These are phyloP conservation scores for Fonsecaea nubica DNA, from an alignment of 2,329 filamentous ascomycete species.

Conservation along the genomic window DNA sequence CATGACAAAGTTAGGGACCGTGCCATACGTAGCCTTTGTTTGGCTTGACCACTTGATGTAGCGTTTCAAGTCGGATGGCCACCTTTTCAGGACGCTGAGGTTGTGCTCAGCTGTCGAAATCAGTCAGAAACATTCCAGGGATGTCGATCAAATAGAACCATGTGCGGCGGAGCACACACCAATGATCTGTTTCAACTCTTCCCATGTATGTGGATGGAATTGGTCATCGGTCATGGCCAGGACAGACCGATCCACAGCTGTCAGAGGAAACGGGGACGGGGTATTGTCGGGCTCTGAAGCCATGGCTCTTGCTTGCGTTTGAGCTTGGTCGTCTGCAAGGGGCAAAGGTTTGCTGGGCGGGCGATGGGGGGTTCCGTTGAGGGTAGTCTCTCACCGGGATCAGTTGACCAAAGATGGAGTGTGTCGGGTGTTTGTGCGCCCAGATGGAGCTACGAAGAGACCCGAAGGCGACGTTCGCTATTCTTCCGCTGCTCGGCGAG, in stretches of 20 bases:
- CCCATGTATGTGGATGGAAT: slow-evolving; percentile 60
- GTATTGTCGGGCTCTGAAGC: slow-evolving; percentile 16
- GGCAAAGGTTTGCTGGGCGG: background rate
- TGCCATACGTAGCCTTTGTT: slow-evolving; percentile 62
- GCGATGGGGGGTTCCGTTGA: background rate
- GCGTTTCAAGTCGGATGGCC: slow-evolving; percentile 63
- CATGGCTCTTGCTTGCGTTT: slow-evolving; percentile 5
- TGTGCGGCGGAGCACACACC: slow-evolving; percentile 47
- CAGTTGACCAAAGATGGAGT: slow-evolving; percentile 20
- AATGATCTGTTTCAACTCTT: slow-evolving; percentile 59
- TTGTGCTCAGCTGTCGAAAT: slow-evolving; percentile 53
- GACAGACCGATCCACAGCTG: slow-evolving; percentile 56
- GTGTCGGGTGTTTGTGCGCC: background rate
- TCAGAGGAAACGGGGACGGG: slow-evolving; percentile 53
- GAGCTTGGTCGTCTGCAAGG: background rate
- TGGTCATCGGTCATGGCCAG: slow-evolving; percentile 61
- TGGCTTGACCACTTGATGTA: slow-evolving; percentile 66
- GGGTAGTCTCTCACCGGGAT: slow-evolving; percentile 11
- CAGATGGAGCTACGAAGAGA: slow-evolving; percentile 17
- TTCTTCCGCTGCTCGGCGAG: slow-evolving; percentile 14
- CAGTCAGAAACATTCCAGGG: slow-evolving; percentile 16
- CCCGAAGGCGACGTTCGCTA: slow-evolving; percentile 10
- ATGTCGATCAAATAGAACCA: background rate
- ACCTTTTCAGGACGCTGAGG: slow-evolving; percentile 64
- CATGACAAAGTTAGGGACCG: slow-evolving; percentile 64